Base-by-base conservation (phyloP, 495 filamentous ascomycete species). In the Penicillium lividum region DNA sequence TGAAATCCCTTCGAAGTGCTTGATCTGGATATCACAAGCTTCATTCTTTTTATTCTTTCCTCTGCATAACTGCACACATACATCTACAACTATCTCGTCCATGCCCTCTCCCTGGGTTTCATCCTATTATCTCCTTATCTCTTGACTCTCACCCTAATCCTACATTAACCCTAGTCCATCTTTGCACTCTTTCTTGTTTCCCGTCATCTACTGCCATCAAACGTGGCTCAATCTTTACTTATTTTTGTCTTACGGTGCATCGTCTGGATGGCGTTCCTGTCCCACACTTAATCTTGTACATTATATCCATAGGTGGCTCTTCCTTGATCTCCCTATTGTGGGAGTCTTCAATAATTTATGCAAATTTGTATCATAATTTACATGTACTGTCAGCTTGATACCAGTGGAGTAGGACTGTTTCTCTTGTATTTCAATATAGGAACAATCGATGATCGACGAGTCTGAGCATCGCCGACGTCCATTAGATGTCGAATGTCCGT, bases 181-280 rank as follows among this genome's bases (percentile, higher is more conserved):
- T 48, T 7, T 36, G 47, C 38, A 15, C 18, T 51, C 15, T 44
- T 33, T 38, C 31, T 5, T 58, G 18, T 43, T 50, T 29, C 33
- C 18, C 33, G 28, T 56, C 29, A 11, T 36, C 27, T 40, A 40
- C 38, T 7, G 27, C 53, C 11, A 31, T 22, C 10, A 28, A 29
- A 10, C 7, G 18, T 27, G 50, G 31, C 31, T 40, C 34, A 52
- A 51, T 27, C 5, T 44, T 16, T 54, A 25, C 49, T 36, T 18
- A 22, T 33, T 58, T 18, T 49, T 54, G 31, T 61, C 43, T 34
- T 54, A 45, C 10, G 7, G 54, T 54, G 43, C 53, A 59, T 63
- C 18, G 6, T 40, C 18, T 49, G 47, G 50, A 28, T 16, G 53
- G 56, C 38, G 52, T 51, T 36, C 8, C 25, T 45, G 33, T 50